Conservation (phyloP, 2,329 filamentous ascomycete genomes). For the Aspergillus proliferans region DNA sequence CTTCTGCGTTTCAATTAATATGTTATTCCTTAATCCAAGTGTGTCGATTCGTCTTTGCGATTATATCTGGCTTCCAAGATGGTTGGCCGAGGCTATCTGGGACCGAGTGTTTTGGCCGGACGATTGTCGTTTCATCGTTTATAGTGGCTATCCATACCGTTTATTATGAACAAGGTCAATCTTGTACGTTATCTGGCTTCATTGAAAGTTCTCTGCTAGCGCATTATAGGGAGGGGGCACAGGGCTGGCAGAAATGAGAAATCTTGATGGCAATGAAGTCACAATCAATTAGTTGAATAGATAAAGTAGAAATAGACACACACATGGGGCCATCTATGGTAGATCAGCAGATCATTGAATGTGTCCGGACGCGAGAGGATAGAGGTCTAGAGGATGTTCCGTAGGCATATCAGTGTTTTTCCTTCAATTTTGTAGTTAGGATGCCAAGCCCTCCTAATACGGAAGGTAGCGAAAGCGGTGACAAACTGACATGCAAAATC, state of each 20-base stretch:
- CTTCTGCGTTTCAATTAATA: background rate
- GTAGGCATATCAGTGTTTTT: background rate
- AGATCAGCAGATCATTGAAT: no score
- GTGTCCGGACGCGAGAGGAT: no score
- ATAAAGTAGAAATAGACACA: no score
- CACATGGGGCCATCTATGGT: no score
- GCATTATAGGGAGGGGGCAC: background rate
- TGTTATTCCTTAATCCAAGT: background rate
- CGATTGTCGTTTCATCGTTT: background rate
- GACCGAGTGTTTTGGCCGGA: background rate
- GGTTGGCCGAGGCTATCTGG: background rate
- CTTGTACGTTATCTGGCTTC: background rate
- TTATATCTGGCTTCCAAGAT: background rate
- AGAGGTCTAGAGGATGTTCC: background rate
- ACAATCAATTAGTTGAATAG: no score
- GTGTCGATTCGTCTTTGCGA: background rate
- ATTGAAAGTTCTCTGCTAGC: background rate
- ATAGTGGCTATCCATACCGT: background rate
- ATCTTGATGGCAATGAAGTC: background rate
- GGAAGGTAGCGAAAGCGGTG: background rate
- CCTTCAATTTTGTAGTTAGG: background rate
- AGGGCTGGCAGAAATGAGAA: background rate
- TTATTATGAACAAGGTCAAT: background rate
- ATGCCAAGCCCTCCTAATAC: no score
- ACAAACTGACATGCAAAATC: conserved; percentile 2